Conservation (phyloP, 2,329 filamentous ascomycete species). For the Calonectria honghensis region DNA sequence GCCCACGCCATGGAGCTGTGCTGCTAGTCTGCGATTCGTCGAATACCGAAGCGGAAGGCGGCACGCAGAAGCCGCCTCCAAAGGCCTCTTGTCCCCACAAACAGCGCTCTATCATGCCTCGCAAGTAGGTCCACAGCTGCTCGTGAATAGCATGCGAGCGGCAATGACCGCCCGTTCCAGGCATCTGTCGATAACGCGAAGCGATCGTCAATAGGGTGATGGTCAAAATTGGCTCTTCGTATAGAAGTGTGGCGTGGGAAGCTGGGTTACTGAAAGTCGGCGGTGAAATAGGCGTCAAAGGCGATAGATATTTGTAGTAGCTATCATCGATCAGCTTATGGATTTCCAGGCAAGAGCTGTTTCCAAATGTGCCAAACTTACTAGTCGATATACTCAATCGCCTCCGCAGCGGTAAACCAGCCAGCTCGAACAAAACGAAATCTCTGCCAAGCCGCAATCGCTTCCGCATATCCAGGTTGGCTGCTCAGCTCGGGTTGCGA, state of each 20-base stretch:
- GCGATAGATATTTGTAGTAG: conserved; percentile 94
- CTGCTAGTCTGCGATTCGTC: conserved; percentile 78
- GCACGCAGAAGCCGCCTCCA: conserved; percentile 89
- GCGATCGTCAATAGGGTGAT: conserved; percentile 94
- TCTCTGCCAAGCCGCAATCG: conserved; percentile 90
- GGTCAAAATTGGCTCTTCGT: conserved; percentile 93
- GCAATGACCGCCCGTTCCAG: conserved; percentile 86
- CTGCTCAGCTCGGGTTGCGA: conserved; percentile 66
- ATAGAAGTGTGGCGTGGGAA: conserved; percentile 86
- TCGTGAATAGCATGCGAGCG: conserved; percentile 95
- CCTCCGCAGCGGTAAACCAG: conserved; percentile 96
- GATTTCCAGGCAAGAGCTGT: neutral
- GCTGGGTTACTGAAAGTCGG: conserved; percentile 91
- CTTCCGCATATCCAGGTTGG: conserved; percentile 78
- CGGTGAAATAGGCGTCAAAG: conserved; percentile 93
- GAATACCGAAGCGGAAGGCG: conserved; percentile 70
- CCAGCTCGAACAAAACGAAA: conserved; percentile 97
- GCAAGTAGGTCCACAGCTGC: conserved; percentile 94
- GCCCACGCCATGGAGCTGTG: conserved; percentile 81
- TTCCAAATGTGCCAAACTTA: conserved; percentile 63
- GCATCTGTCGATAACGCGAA: conserved; percentile 88
- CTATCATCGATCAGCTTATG: conserved; percentile 62
- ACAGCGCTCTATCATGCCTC: conserved; percentile 95
- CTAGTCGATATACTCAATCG: conserved; percentile 96
- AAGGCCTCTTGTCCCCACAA: conserved; percentile 98